Evolutionary conservation across 257 asterid genomes (phyloP).

Genomic region (Hygrophila difformis): DNA sequence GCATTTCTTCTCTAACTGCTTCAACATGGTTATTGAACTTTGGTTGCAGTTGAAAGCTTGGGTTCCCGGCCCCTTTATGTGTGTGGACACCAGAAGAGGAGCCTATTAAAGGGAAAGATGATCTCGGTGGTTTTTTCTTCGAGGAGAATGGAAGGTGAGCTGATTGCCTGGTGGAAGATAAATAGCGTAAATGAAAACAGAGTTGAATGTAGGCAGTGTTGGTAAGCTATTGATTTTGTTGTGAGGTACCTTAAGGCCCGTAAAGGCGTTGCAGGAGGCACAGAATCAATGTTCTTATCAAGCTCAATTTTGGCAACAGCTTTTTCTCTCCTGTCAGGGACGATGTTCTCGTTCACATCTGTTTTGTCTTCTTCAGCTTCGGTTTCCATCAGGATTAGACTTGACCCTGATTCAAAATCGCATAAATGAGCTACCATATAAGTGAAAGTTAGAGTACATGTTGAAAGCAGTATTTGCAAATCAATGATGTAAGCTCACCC

Average conservation of each 20-base stretch:
- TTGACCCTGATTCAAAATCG: constrained; percentile 24
- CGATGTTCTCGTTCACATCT: constrained; percentile 28
- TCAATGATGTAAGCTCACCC: constrained; percentile 42
- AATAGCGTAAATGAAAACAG: background rate
- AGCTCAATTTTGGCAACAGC: constrained; percentile 25
- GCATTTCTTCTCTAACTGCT: constrained; percentile 54
- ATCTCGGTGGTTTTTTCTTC: background rate
- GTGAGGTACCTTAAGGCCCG: background rate
- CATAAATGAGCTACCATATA: background rate
- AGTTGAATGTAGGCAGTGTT: background rate
- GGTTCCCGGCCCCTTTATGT: constrained; percentile 33
- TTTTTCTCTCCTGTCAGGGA: constrained; percentile 28
- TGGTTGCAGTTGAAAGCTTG: constrained; percentile 40
- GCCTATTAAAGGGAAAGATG: constrained; percentile 36
- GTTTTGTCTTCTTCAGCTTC: constrained; percentile 63
- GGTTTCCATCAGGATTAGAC: constrained; percentile 38
- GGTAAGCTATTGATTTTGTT: background rate
- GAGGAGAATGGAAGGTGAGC: constrained; percentile 48
- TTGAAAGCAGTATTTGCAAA: background rate
- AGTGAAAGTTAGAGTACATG: background rate
- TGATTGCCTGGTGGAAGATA: constrained; percentile 31
- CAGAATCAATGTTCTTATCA: constrained; percentile 47
- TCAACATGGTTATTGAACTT: constrained; percentile 50
- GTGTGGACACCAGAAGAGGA: constrained; percentile 31
- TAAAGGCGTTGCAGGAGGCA: constrained; percentile 59